Evolutionary conservation across 768 basidiomycete species (phyloP).

Genomic region (Lactarius sanguifluus): DNA sequence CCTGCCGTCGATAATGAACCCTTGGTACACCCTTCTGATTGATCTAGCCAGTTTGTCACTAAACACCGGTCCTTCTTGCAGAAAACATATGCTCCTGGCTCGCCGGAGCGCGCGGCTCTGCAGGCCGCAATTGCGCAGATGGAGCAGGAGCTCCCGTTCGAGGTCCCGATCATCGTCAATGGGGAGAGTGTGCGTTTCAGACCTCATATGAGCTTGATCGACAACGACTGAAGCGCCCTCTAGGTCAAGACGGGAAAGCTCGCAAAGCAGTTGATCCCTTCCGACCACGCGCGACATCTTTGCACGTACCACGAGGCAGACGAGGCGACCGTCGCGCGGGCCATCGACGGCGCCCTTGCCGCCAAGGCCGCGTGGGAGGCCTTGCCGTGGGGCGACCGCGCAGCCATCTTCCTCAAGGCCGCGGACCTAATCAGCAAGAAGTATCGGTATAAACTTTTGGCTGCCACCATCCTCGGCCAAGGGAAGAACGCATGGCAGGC

Average conservation of each 20-base stretch:
- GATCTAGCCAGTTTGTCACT: not conserved
- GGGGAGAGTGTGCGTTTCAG: slow-evolving; percentile 67
- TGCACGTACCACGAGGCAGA: slow-evolving; percentile 91
- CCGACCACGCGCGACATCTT: slow-evolving; percentile 78
- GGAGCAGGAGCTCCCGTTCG: slow-evolving; percentile 81
- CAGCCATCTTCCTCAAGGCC: slow-evolving; percentile 97
- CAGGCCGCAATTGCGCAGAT: slow-evolving; percentile 74
- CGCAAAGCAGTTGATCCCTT: slow-evolving; percentile 80
- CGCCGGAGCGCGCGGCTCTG: slow-evolving; percentile 71
- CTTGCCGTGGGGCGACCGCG: slow-evolving; percentile 95
- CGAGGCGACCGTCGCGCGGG: slow-evolving; percentile 64
- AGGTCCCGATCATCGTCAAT: slow-evolving; percentile 91
- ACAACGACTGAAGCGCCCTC: not conserved
- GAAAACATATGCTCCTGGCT: slow-evolving; percentile 77
- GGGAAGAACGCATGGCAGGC: slow-evolving; percentile 99
- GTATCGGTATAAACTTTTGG: slow-evolving; percentile 92
- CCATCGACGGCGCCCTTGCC: slow-evolving; percentile 84
- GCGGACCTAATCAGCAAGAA: slow-evolving; percentile 95
- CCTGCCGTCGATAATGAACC: slow-evolving; percentile 91
- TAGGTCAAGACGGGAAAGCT: slow-evolving; percentile 81
- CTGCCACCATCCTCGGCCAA: slow-evolving; percentile 97
- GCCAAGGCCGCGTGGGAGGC: slow-evolving; percentile 91
- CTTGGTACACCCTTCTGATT: slow-evolving; percentile 56
- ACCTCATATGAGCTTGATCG: not conserved
- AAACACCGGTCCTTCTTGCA: slow-evolving; percentile 36